Percentiles rank a stretch among this genome's conserved stretches.
phyloP scores from a whole-genome alignment of 208 protist species.

The Trypanosoma brucei region DNA sequence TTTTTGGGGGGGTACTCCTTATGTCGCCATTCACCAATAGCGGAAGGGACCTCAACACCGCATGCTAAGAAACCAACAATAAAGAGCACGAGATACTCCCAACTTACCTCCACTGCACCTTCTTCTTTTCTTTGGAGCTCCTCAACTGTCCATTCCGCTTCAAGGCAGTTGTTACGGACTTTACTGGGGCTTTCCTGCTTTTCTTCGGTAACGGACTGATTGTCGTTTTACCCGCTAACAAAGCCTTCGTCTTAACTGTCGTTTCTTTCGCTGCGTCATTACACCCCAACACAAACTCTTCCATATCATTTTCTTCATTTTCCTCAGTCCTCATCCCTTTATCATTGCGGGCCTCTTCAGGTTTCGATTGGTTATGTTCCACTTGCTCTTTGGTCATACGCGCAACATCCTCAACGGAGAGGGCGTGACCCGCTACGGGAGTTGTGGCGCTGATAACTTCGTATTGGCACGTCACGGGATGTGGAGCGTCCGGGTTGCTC shows the following conservation, averaged over 20 bases:
- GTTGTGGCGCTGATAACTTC: constrained; percentile 55
- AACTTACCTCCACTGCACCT: too few species aligned
- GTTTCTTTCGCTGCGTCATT: constrained; percentile 33
- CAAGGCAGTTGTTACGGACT: background rate
- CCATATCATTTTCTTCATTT: constrained; percentile 30
- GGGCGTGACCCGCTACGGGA: constrained; percentile 55
- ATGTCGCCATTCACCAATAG: too few species aligned
- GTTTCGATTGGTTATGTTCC: constrained; percentile 7
- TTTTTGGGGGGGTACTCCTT: too few species aligned
- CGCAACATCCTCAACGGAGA: constrained; percentile 64
- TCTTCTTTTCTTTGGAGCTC: too few species aligned
- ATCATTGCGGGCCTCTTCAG: constrained; percentile 7
- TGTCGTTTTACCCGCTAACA: background rate
- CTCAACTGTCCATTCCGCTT: too few species aligned
- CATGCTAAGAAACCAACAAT: too few species aligned
- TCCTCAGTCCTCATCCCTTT: constrained; percentile 20
- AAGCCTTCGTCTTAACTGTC: constrained; percentile 9
- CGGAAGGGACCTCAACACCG: too few species aligned
- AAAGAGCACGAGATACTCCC: too few species aligned
- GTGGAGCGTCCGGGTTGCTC: constrained; percentile 45
- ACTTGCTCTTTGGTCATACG: constrained; percentile 18
- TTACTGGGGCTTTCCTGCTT: background rate
- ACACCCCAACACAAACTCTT: constrained; percentile 71
- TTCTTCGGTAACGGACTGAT: background rate
- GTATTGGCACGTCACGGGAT: constrained; percentile 52